Conservation (phyloP, 495 filamentous ascomycete species). For the Lasiosphaeria miniovina region DNA sequence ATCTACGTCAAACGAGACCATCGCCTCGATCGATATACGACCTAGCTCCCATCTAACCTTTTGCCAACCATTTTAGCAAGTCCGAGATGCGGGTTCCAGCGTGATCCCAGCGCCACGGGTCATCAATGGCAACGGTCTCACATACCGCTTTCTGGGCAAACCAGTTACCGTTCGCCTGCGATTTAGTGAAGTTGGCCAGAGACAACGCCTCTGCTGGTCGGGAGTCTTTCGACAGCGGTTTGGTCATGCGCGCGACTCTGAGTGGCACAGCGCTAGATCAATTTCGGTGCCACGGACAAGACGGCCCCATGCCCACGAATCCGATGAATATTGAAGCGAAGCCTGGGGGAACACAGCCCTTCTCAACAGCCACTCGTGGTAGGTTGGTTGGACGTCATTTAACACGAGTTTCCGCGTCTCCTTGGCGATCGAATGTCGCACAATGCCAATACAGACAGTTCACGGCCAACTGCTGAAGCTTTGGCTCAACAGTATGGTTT, state of each 20-base stretch:
- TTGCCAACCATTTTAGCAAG: neutral
- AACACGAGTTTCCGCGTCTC: neutral
- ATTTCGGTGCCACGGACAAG: slow-evolving; percentile 6
- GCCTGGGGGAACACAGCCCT: slow-evolving; percentile 7
- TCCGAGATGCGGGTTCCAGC: slow-evolving; percentile 10
- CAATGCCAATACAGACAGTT: neutral
- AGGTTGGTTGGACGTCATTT: neutral
- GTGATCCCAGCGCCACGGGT: slow-evolving; percentile 13
- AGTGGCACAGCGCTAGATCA: slow-evolving; percentile 13
- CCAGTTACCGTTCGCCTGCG: too few species aligned
- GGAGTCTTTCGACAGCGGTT: slow-evolving; percentile 2
- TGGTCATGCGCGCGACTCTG: slow-evolving; percentile 4
- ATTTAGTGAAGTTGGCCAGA: too few species aligned
- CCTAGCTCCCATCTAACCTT: slow-evolving; percentile 13
- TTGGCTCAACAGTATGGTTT: slow-evolving; percentile 1
- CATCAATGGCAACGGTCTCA: slow-evolving; percentile 7
- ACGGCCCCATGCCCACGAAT: slow-evolving; percentile 13
- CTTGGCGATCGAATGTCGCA: neutral
- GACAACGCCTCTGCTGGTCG: neutral
- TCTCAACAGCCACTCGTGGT: slow-evolving; percentile 7
- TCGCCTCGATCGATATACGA: slow-evolving; percentile 1
- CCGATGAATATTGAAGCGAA: slow-evolving; percentile 2
- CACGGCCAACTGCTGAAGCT: neutral
- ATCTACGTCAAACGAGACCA: neutral
- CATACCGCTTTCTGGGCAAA: neutral